Evolutionary conservation across 768 basidiomycete species (phyloP).

Genomic region (Lyophyllum decastes): DNA sequence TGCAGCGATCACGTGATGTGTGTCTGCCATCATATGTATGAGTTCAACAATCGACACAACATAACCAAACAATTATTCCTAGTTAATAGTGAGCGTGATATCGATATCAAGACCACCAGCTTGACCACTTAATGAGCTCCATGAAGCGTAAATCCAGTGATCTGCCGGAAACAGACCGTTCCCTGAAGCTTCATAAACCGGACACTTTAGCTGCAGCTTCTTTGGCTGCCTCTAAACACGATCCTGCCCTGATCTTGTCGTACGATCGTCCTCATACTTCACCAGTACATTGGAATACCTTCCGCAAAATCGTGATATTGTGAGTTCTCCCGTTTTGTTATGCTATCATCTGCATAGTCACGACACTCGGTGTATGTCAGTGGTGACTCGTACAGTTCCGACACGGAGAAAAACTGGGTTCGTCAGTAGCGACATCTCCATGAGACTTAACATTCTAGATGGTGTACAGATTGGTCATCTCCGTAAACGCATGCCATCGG

Average conservation of each 20-base stretch:
- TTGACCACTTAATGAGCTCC: neutral
- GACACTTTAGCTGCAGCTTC: too few relatives aligned
- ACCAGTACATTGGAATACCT: neutral
- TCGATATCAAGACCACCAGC: neutral
- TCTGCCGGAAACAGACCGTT: neutral
- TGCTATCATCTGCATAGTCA: neutral
- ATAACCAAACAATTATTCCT: too few relatives aligned
- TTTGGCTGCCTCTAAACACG: neutral
- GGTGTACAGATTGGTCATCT: slow-evolving; percentile 3
- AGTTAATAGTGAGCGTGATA: too few relatives aligned
- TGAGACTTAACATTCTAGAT: neutral
- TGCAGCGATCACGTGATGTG: too few relatives aligned
- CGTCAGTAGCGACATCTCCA: neutral
- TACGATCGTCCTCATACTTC: neutral
- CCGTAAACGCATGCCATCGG: neutral
- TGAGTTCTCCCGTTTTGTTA: neutral
- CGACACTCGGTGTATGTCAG: neutral
- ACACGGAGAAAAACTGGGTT: slow-evolving; percentile 4
- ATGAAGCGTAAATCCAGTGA: neutral
- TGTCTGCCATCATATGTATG: too few relatives aligned
- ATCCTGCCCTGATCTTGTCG: neutral
- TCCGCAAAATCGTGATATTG: neutral
- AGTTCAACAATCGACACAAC: too few relatives aligned
- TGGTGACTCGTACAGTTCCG: slow-evolving; percentile 13
- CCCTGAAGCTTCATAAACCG: neutral